Evolutionary conservation across 306 rosid genomes (phyloP).

Genomic region (Gastrolobium villosum): DNA sequence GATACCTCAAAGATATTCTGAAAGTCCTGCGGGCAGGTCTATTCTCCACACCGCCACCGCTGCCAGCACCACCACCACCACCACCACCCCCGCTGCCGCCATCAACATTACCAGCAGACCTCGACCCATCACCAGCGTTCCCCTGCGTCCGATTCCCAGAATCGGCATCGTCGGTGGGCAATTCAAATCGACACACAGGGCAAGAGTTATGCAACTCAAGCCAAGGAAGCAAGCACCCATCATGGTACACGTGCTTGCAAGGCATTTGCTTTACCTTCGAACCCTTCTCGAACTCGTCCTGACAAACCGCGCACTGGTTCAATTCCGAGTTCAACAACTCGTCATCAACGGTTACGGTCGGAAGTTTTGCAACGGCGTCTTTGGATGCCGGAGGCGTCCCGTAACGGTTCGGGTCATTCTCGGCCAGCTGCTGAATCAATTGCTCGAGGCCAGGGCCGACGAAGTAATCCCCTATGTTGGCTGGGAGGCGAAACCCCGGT

Average conservation of each 20-base stretch:
- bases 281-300: conserved; percentile 84
- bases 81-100: background rate
- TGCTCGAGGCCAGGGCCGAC: conserved; percentile 97
- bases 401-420: conserved; percentile 89
- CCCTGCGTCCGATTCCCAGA: conserved; percentile 60
- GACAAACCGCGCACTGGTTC: conserved; percentile 95
- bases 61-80: background rate
- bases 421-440: conserved; percentile 95
- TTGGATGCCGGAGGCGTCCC: conserved; percentile 95
- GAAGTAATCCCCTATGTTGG: conserved; percentile 88
- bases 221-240: conserved; percentile 87
- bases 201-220: conserved; percentile 89
- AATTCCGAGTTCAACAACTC: conserved; percentile 79
- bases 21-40: conserved; percentile 58
- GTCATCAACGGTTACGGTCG: conserved; percentile 60
- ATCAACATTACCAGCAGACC: conserved; percentile 48
- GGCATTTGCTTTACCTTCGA: conserved; percentile 87
- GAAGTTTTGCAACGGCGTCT: conserved; percentile 71
- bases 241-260: conserved; percentile 90
- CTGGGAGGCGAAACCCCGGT: conserved; percentile 58
- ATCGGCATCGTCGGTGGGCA: conserved; percentile 90
- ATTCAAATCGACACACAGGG: conserved; percentile 90
- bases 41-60: conserved; percentile 42
- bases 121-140: conserved; percentile 47
- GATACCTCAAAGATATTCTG: conserved; percentile 55